Base-by-base conservation (phyloP, 768 basidiomycete species). In the Leccinum barrowsii region DNA sequence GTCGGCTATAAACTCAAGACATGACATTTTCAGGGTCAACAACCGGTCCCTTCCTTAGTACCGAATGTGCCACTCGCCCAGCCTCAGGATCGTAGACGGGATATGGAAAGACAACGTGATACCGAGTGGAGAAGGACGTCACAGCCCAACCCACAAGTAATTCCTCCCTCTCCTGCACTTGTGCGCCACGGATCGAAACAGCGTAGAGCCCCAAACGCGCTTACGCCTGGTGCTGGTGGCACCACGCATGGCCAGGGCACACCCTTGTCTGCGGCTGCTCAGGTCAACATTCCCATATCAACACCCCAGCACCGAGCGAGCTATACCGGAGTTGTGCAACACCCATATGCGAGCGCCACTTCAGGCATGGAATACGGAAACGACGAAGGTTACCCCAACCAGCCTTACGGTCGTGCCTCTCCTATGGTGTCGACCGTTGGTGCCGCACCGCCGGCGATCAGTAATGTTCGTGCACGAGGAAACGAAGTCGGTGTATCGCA, bases 341-440 rank as follows among this genome's bases (percentile, higher is more conserved):
- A 91, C 68, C 90, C 90, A 6, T 92, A 92, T 61, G 89, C 89
- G 22, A 83, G 76, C 59, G 82, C 80, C 12, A 70, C 75, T 51
- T 69, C 77, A n/a, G 86, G 81, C 8, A 84, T 84, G 70, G 87
- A 89, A 63, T 85, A 86, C 62, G 60, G 67, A 63, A 77, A 73
- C 44, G 87, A 90, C 46, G 89, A 88, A 61, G 75, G 76, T 24
- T 86, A 82, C 65, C 80, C 77, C 48, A 73, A 82, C 62, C 82
- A 81, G 66, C 81, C 76, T 56, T 92, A 92, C 65, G 87, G 88
- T n/a, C 83, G 89, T 53, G 81, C 83, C 28, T 92, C 90, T 42
- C 90, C 90, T 17, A 93, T 93, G 90, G 82, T 90, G 55, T 82
- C 88, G 26, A 85, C 78, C 53, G 79, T 84, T 49, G 82, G 81